Evolutionary conservation across 2,329 filamentous ascomycete genomes (phyloP), one percentile per base, ranked within the genome.

Genomic region (Phaeosphaeria sp.): DNA sequence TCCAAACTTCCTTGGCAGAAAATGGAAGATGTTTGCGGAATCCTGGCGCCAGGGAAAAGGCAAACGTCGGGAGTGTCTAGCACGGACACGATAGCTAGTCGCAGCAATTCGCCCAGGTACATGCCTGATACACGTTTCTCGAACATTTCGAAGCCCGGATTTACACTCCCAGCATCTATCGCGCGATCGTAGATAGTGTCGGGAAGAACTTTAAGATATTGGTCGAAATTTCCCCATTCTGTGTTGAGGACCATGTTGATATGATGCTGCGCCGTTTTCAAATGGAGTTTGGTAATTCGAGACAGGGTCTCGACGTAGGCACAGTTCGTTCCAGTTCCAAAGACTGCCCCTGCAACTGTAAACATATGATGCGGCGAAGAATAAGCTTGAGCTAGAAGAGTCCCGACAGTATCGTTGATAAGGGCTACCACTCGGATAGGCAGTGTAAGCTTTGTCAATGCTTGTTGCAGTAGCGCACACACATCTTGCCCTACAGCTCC

Each of bases 171-270:
- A 53, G 81, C 80, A 76, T 97, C 93, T 20, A 97, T 82, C 49
- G 86, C 83, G 47, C 81, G 80, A 73, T 97, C 93, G 80, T 91
- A 97, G 0, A 85, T 80, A 0, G 94, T 97, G 66, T 87, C 88
- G 43, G 93, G 93, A 39, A 97, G 83, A 27, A 95, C 89, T 64
- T 89, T 90, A 65, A 97, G 86, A 68, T 89, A 85, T 79, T 97
- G 97, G 79, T 97, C 93, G 72, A 97, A 97, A 56, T 91, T 95
- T 60, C 93, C 93, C 93, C 93, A 97, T 80, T 97, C 93, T 0
- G 90, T 92, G 80, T 97, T 97, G 79, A 97, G 85, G 51, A 97
- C 91, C 93, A 97, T 97, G 66, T 93, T 86, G 51, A 92, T 91
- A 0, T 89, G 87, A 25, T 71, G 71, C 33, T 75, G 73, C 39